Percentiles rank a stretch among this genome's conserved stretches.
Conservation (phyloP, 2,329 filamentous ascomycete species). For the Madurella fahalii region DNA sequence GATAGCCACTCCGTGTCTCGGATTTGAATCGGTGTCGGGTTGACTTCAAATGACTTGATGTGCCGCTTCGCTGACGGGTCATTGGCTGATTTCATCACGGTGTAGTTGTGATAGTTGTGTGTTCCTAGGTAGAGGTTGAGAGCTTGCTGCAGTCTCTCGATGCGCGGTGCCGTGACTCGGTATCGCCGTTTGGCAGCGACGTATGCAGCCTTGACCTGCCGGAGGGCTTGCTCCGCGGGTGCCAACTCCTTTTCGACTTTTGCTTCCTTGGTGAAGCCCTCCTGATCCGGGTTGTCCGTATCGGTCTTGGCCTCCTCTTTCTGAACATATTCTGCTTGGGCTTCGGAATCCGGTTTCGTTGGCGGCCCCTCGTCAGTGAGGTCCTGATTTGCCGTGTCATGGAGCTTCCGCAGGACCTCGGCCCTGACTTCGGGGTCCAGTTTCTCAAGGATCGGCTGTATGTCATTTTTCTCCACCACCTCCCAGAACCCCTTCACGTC, state of each 20-base stretch:
- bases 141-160: slow-evolving; percentile 69
- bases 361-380: slow-evolving; percentile 19
- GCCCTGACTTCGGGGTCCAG: slow-evolving; percentile 62
- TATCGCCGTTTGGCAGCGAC: slow-evolving; percentile 79
- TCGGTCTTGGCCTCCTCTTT: slow-evolving; percentile 2
- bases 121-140: slow-evolving; percentile 78
- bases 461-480: slow-evolving; percentile 72
- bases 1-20: slow-evolving; percentile 93
- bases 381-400: slow-evolving; percentile 34
- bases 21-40: slow-evolving; percentile 73
- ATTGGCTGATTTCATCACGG: slow-evolving; percentile 74
- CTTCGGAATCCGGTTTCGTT: slow-evolving; percentile 6
- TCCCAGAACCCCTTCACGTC: slow-evolving; percentile 82
- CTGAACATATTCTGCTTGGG: not conserved
- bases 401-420: slow-evolving; percentile 60
- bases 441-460: slow-evolving; percentile 63
- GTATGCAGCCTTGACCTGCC: slow-evolving; percentile 76
- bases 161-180: slow-evolving; percentile 68
- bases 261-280: not conserved
- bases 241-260: slow-evolving; percentile 30
- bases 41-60: slow-evolving; percentile 87
- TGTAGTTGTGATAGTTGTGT: slow-evolving; percentile 96
- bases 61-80: slow-evolving; percentile 84
- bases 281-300: not conserved
- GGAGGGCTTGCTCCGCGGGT: slow-evolving; percentile 62